Percentiles rank a stretch among this genome's conserved stretches.
These are phyloP conservation scores for Onygena corvina DNA, from an alignment of 2,329 filamentous ascomycete species.

Conservation along the genomic window DNA sequence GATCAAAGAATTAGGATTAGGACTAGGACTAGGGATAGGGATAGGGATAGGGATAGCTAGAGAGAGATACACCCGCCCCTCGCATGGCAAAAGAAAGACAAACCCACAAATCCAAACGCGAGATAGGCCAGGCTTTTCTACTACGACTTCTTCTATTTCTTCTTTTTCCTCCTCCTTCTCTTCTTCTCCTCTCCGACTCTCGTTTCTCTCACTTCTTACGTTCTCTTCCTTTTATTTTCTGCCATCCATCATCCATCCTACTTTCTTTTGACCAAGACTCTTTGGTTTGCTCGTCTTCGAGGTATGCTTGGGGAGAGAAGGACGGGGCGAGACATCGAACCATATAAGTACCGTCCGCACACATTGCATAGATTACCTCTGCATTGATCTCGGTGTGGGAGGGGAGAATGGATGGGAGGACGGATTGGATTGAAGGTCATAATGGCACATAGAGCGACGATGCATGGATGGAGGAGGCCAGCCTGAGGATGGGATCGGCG, in stretches of 20 bases:
- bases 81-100: background rate
- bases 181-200: background rate
- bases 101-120: background rate
- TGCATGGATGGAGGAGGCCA: background rate
- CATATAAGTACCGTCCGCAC: no score
- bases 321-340: no score
- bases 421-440: no score
- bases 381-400: no score
- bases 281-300: background rate
- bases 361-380: no score
- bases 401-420: no score
- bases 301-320: no score
- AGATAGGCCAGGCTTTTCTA: conserved; percentile 3
- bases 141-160: background rate
- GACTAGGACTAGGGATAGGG: conserved; percentile 3
- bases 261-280: no score
- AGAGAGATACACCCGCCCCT: background rate
- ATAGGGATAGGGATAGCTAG: conserved; percentile 5
- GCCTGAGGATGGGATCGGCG: background rate
- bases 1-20: background rate
- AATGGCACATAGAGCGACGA: background rate
- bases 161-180: background rate
- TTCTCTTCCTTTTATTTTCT: background rate
- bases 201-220: no score
- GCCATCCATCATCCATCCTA: background rate